Percentiles rank a stretch among this genome's conserved stretches.
These are phyloP conservation scores for Candida namnaoensis DNA, from an alignment of 805 yeast species.

Conservation along the genomic window DNA sequence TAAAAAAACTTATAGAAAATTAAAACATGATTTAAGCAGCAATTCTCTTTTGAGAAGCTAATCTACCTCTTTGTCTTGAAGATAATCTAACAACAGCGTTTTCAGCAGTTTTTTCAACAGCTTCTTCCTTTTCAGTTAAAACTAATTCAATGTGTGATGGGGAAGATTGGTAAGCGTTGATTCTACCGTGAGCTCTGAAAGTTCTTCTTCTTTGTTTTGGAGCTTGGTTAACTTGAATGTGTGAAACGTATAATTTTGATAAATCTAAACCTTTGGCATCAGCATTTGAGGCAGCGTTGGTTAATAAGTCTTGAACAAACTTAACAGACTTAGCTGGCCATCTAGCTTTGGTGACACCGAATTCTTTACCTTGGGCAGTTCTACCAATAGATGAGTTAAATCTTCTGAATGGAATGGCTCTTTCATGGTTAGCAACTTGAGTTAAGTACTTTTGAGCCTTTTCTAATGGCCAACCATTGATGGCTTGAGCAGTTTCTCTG, in stretches of 20 bases:
- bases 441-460: conserved; percentile 93
- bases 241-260: conserved; percentile 88
- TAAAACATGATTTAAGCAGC: conserved; percentile 38
- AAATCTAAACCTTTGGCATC: conserved; percentile 98
- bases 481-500: conserved; percentile 98
- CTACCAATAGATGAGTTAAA: conserved; percentile 95
- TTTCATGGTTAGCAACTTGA: conserved; percentile 95
- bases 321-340: conserved; percentile 99
- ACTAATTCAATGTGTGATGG: conserved; percentile 99
- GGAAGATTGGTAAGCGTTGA: conserved; percentile 96
- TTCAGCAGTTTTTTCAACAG: conserved; percentile 86
- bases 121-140: conserved; percentile 92
- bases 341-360: conserved; percentile 99
- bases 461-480: conserved; percentile 95
- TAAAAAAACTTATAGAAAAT: no score
- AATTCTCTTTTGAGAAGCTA: conserved; percentile 81
- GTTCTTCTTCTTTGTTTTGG: conserved; percentile 99
- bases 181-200: conserved; percentile 99
- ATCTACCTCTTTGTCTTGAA: conserved; percentile 89
- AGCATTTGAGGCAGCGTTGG: conserved; percentile 98
- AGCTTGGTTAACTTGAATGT: conserved; percentile 99
- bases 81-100: conserved; percentile 61
- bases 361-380: conserved; percentile 99
- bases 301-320: conserved; percentile 88
- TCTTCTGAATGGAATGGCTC: conserved; percentile 99